Percentiles rank a stretch among this genome's conserved stretches.
phyloP scores from a whole-genome alignment of 2,329 filamentous ascomycete genomes.

The Trichoderma lentiforme region DNA sequence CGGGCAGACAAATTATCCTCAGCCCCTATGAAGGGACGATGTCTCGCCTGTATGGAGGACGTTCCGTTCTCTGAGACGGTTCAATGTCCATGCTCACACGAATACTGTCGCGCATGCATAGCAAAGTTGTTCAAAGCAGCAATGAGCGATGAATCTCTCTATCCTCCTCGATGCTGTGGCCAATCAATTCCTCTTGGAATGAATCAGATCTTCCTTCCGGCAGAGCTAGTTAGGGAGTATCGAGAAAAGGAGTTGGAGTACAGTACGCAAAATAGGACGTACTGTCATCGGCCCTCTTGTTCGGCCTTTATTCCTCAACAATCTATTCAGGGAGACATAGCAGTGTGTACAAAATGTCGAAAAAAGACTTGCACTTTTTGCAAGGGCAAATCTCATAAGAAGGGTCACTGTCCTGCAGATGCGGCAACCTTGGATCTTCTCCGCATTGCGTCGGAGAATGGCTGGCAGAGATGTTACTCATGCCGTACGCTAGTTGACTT shows the following conservation, averaged over 20 bases:
- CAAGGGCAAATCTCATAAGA: slow-evolving; percentile 42
- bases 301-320: slow-evolving; percentile 43
- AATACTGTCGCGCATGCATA: slow-evolving; percentile 51
- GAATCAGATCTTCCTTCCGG: slow-evolving; percentile 34
- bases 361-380: slow-evolving; percentile 47
- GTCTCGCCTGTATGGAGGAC: not conserved
- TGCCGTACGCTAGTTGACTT: not conserved
- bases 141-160: slow-evolving; percentile 46
- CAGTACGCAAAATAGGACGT: slow-evolving; percentile 45
- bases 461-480: not conserved
- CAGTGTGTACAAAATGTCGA: slow-evolving; percentile 42
- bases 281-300: slow-evolving; percentile 46
- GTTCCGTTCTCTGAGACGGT: not conserved
- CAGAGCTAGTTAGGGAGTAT: slow-evolving; percentile 35
- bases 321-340: slow-evolving; percentile 33
- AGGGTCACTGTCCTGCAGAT: slow-evolving; percentile 46
- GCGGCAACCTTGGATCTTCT: slow-evolving; percentile 19
- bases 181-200: slow-evolving; percentile 36
- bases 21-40: not conserved
- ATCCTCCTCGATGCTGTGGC: slow-evolving; percentile 52
- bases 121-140: slow-evolving; percentile 37
- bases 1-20: not conserved
- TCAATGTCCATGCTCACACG: slow-evolving; percentile 39
- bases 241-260: slow-evolving; percentile 47
- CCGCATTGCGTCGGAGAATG: not conserved